Evolutionary conservation across 441 rosid species (phyloP), one percentile per base, ranked within the genome.

Genomic region (Brassica hybrid): DNA sequence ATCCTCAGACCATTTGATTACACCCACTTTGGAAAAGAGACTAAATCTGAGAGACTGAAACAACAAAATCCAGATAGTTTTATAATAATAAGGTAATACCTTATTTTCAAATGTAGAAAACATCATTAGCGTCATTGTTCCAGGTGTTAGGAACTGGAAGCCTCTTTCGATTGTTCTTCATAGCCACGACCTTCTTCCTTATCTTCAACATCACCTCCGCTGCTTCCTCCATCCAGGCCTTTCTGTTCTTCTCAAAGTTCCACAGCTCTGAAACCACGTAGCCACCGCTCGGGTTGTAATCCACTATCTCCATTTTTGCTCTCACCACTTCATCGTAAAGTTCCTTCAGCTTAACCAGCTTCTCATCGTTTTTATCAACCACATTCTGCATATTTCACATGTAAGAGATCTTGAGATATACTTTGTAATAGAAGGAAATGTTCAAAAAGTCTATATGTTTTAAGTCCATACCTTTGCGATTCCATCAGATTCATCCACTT

Each of bases 261-360:
- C 89, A 90, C 0, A 92, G 61, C 76, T 84, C 91, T 0, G 38
- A 27, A 14, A 69, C 70, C 11, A 64, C 54, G 82, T 86, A 84
- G 45, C 90, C 76, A 18, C 91, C 97, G 65, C 88, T 90, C 4
- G 86, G 81, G 17, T 87, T 90, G 67, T 82, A 71, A 38, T 89
- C 88, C 36, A 79, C 85, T 72, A 87, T 57, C 81, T 88, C 87
- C 36, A 11, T 65, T 67, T 84, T 54, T 30, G 89, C 83, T 54
- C 66, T 80, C 5, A 27, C 62, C 68, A 89, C 92, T 14, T 86
- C 86, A 36, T 57, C 5, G 19, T 32, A 78, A 16, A 67, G 59
- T 27, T 48, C 59, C n/a, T 80, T 34, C 38, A 88, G 67, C 4
- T 8, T 74, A 58, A 58, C 65, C 66, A 91, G 66, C 71, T 86